Conservation (phyloP, 768 basidiomycete species). For the Boletus sensibilis region DNA sequence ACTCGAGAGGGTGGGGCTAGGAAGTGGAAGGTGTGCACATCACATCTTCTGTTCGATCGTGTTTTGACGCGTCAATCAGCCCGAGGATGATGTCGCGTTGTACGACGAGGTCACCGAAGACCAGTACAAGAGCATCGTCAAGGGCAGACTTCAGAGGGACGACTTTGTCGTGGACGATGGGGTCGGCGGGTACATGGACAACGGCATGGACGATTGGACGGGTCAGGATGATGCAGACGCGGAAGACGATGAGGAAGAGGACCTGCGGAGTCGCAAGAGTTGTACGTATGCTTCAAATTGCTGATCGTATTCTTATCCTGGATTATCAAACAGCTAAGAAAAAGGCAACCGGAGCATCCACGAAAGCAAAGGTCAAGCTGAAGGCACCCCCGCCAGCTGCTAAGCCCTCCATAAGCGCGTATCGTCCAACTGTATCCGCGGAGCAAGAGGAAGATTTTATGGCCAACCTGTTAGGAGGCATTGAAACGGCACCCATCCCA, state of each 20-base stretch:
- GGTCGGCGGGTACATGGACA: conserved; percentile 86
- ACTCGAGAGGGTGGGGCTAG: conserved; percentile 59
- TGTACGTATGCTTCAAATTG: conserved; percentile 28
- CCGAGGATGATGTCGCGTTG: conserved; percentile 62
- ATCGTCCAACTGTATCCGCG: conserved; percentile 70
- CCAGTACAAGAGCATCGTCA: conserved; percentile 84
- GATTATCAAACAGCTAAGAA: conserved; percentile 30
- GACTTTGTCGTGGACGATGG: conserved; percentile 98
- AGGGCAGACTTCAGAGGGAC: conserved; percentile 75
- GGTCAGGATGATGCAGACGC: conserved; percentile 54
- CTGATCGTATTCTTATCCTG: neutral
- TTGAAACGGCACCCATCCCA: conserved; percentile 53
- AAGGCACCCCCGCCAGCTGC: conserved; percentile 50
- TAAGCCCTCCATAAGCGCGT: conserved; percentile 70
- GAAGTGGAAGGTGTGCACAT: conserved; percentile 50
- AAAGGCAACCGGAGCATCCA: conserved; percentile 13
- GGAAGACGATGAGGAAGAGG: conserved; percentile 49
- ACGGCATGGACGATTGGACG: conserved; percentile 95
- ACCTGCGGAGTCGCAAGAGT: conserved; percentile 38
- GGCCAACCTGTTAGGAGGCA: conserved; percentile 70
- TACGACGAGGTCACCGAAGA: conserved; percentile 92
- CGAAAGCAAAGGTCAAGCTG: conserved; percentile 40
- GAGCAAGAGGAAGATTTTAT: conserved; percentile 90
- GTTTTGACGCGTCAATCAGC: conserved; percentile 31
- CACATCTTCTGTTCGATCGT: neutral